A percentile compares a stretch with the other conserved stretches of the same genome.
Evolutionary conservation across 306 rosid genomes (phyloP).

Genomic region (Nissolia schottii): DNA sequence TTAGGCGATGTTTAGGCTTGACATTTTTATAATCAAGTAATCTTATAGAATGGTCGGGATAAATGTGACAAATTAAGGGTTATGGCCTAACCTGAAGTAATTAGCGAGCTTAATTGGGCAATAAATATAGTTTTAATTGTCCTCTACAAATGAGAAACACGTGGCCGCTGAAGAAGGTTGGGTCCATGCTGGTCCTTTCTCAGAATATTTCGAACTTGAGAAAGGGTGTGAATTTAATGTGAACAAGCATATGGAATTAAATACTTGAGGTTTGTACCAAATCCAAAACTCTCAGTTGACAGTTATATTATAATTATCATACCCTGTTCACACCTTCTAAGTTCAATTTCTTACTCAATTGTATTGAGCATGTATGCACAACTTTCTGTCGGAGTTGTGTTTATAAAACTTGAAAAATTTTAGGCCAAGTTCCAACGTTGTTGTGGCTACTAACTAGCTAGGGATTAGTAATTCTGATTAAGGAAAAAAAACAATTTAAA

Average conservation of each 20-base stretch:
- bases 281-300: not conserved
- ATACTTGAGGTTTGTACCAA: too few species aligned
- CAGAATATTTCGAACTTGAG: not conserved
- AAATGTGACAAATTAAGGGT: too few species aligned
- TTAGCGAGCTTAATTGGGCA: not conserved
- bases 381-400: not conserved
- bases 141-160: not conserved
- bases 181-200: too few species aligned
- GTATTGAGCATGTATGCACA: not conserved
- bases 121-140: not conserved
- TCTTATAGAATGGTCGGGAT: too few species aligned
- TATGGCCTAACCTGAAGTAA: too few species aligned
- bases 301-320: too few species aligned
- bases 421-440: not conserved
- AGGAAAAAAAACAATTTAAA: not conserved
- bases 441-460: not conserved
- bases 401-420: not conserved
- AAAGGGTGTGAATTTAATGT: too few species aligned
- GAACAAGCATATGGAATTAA: too few species aligned
- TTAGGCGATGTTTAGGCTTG: too few species aligned
- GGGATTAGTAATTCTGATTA: not conserved
- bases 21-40: too few species aligned
- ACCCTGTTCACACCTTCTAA: not conserved
- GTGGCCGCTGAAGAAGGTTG: not conserved
- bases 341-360: not conserved